Evolutionary conservation across 1,284 basidiomycete species (phyloP).

Genomic region (Melampsora abietis-canadensis): DNA sequence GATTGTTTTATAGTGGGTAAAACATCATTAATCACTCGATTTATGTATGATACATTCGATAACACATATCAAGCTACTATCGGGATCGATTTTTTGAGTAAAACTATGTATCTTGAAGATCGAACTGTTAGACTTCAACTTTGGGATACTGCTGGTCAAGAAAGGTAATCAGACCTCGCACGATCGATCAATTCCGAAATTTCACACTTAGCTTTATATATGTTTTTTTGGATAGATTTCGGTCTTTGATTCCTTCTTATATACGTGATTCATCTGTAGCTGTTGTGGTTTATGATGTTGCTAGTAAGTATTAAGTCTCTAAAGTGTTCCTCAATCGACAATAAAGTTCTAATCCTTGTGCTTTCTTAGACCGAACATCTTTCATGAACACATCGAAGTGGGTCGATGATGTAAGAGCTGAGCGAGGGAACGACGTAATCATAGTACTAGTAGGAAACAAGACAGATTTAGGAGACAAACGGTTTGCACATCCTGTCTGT

Average conservation of each 20-base stretch:
- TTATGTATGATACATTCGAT: constrained; percentile 98
- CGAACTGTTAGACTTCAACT: constrained; percentile 93
- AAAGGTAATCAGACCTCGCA: constrained; percentile 53
- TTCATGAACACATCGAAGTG: constrained; percentile 97
- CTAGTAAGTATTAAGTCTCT: constrained; percentile 64
- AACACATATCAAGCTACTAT: constrained; percentile 99
- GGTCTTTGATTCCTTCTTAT: constrained; percentile 96
- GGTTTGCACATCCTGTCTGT: constrained; percentile 57
- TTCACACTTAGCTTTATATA: not conserved
- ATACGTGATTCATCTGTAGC: constrained; percentile 98
- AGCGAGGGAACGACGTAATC: constrained; percentile 95
- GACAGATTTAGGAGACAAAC: constrained; percentile 90
- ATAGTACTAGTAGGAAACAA: constrained; percentile 99
- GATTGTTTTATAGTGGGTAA: constrained; percentile 53
- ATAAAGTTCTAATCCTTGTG: not conserved
- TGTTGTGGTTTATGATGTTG: constrained; percentile 97
- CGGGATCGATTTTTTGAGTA: constrained; percentile 98
- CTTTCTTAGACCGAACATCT: constrained; percentile 76
- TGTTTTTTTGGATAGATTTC: constrained; percentile 72
- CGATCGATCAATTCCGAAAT: not conserved
- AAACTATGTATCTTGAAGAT: constrained; percentile 99
- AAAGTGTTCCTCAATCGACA: constrained; percentile 1
- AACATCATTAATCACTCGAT: constrained; percentile 96
- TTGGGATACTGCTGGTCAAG: constrained; percentile 98
- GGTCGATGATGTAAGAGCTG: constrained; percentile 98